Conservation (phyloP, 2,329 filamentous ascomycete species). For the Talaromyces sp. region DNA sequence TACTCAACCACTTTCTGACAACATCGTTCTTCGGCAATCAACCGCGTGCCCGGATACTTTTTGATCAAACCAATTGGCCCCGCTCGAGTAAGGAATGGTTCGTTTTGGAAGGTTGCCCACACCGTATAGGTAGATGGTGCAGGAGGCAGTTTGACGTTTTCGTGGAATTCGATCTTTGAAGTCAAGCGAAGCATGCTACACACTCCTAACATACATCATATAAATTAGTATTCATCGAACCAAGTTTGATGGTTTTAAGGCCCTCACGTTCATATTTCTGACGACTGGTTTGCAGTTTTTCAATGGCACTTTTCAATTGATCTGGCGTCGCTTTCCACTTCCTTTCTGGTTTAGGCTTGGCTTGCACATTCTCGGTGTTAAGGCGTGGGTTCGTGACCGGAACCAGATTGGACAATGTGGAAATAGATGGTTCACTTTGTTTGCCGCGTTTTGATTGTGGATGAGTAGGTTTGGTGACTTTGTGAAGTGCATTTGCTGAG, state of each 20-base stretch:
- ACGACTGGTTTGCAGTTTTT: slow-evolving; percentile 6
- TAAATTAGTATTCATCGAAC: neutral
- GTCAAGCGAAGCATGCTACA: slow-evolving; percentile 25
- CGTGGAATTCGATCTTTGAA: neutral
- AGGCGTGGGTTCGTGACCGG: slow-evolving; percentile 24
- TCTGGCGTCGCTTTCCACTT: slow-evolving; percentile 23
- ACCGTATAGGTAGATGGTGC: neutral
- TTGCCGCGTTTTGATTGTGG: neutral
- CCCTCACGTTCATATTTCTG: slow-evolving; percentile 25
- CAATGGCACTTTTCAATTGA: slow-evolving; percentile 20
- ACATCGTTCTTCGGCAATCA: slow-evolving; percentile 23
- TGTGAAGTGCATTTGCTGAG: neutral
- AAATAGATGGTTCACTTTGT: neutral
- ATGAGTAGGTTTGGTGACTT: neutral
- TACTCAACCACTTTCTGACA: slow-evolving; percentile 28
- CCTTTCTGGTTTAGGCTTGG: slow-evolving; percentile 11
- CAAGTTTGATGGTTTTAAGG: neutral
- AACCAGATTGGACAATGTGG: slow-evolving; percentile 21
- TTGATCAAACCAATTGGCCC: slow-evolving; percentile 27
- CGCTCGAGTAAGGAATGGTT: slow-evolving; percentile 30
- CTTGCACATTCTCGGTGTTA: slow-evolving; percentile 14
- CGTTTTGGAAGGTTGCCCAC: slow-evolving; percentile 24
- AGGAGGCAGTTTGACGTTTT: neutral
- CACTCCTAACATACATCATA: slow-evolving; percentile 19
- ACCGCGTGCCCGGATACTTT: slow-evolving; percentile 11